Percentiles rank a stretch among this genome's conserved stretches.
phyloP scores from a whole-genome alignment of 148 eudicot species.

The Vaccinium myrtillus region DNA sequence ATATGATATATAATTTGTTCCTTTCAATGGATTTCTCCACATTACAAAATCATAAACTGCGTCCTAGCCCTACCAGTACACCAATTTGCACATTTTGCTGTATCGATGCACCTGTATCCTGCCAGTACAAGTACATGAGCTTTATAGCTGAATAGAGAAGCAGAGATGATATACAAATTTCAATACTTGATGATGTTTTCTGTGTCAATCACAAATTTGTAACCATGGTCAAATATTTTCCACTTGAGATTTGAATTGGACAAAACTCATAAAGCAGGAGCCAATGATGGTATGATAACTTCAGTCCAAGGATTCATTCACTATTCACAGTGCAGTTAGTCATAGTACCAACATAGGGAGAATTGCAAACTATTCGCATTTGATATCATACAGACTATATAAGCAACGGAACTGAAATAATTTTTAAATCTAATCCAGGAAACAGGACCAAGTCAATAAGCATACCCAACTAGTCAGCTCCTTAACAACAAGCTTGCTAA shows the following conservation, averaged over 20 bases:
- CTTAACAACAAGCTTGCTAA: constrained; percentile 85
- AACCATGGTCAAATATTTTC: neutral
- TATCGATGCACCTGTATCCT: too few relatives aligned
- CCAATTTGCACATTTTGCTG: too few relatives aligned
- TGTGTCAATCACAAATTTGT: neutral
- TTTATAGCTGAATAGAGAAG: neutral
- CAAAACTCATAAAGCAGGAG: neutral
- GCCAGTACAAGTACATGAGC: too few relatives aligned
- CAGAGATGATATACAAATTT: neutral
- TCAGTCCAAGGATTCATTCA: too few relatives aligned
- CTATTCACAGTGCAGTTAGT: neutral
- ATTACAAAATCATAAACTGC: too few relatives aligned
- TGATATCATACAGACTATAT: neutral
- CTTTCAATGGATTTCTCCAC: neutral
- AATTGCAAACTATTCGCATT: neutral
- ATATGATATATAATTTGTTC: too few relatives aligned
- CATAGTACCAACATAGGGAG: neutral
- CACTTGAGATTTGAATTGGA: neutral
- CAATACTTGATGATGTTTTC: neutral
- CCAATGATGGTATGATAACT: neutral
- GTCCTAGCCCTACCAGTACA: too few relatives aligned
- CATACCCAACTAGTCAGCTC: constrained; percentile 96
- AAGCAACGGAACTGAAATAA: neutral
- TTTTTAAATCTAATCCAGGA: neutral
- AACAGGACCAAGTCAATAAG: neutral